These are phyloP conservation scores for Chlorella ohadii DNA, from an alignment of 139 green algal genomes.

Conservation along the genomic window DNA sequence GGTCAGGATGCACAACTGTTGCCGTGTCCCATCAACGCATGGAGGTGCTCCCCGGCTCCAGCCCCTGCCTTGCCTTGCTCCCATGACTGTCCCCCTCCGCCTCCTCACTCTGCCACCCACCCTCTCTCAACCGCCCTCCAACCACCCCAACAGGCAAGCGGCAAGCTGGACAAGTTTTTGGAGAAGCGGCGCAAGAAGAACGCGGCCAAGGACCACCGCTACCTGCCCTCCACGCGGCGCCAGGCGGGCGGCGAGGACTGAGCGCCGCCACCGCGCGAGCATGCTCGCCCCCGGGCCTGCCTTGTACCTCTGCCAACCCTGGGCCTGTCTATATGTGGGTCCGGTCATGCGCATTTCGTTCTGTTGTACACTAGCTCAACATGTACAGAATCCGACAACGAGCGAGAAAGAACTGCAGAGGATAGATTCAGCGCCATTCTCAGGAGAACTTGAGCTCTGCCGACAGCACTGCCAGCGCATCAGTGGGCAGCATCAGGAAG, in stretches of 20 bases:
- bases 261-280: background rate
- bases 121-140: background rate
- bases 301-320: too few species aligned
- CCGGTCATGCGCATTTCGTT: too few species aligned
- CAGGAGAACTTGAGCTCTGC: slow-evolving; percentile 43
- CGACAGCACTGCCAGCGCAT: slow-evolving; percentile 69
- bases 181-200: slow-evolving; percentile 89
- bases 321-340: too few species aligned
- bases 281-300: too few species aligned
- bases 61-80: too few species aligned
- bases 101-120: background rate
- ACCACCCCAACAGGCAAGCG: background rate
- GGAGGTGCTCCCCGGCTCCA: too few species aligned
- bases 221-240: slow-evolving; percentile 55
- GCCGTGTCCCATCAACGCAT: too few species aligned
- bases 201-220: slow-evolving; percentile 88
- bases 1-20: too few species aligned
- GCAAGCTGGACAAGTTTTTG: slow-evolving; percentile 87
- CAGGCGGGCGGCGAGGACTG: background rate
- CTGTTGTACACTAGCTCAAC: too few species aligned
- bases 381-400: too few species aligned
- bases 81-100: background rate
- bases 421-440: background rate
- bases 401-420: too few species aligned
- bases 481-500: slow-evolving; percentile 85